Evolutionary conservation across 768 basidiomycete genomes (phyloP), one percentile per base, ranked within the genome.

Genomic region (Boletus rubroflammeus): DNA sequence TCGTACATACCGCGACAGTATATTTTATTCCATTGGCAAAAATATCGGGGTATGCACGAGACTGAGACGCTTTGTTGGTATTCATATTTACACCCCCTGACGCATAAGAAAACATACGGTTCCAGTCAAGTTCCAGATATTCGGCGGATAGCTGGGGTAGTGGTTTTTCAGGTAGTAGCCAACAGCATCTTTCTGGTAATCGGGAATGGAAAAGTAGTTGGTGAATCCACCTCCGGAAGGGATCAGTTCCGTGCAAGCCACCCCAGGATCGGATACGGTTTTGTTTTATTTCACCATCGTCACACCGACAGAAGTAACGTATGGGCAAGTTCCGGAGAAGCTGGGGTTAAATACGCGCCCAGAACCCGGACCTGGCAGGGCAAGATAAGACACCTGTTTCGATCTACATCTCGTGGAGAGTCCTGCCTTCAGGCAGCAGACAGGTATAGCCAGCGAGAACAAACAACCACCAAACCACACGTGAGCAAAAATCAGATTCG

Each of bases 241-340:
- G 29, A 29, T 29, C 10, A 29, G 29, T 29, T 29, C 29, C 29
- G 10, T 29, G 29, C 11, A 11, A 10, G 29, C 29, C 29, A 8
- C 72, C 64, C 87, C 85, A 13, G 85, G 85, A 5, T 65, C 56
- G 23, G 29, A 58, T 7, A 67, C 67, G 7, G 64, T 68, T 5
- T 60, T 42, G 32, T 64, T 65, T 6, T 69, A 66, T 62, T 77
- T 78, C 52, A 82, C 68, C 31, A 68, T 67, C 1, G 73, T 77
- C 1, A 74, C 61, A 17, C 79, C 78, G 35, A 80, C 78, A 1
- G 78, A 73, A 17, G 10, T 80, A 25, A 80, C 65, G 51, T 73
- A 79, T 1, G 77, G 78, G 59, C 79, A 81, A 3, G 73, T 71
- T 8, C 57, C 67, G 7, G 75, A 78, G 73, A 76, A 80, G 3